Evolutionary conservation across 805 yeast genomes (phyloP).

Genomic region (Metschnikowia borealis): DNA sequence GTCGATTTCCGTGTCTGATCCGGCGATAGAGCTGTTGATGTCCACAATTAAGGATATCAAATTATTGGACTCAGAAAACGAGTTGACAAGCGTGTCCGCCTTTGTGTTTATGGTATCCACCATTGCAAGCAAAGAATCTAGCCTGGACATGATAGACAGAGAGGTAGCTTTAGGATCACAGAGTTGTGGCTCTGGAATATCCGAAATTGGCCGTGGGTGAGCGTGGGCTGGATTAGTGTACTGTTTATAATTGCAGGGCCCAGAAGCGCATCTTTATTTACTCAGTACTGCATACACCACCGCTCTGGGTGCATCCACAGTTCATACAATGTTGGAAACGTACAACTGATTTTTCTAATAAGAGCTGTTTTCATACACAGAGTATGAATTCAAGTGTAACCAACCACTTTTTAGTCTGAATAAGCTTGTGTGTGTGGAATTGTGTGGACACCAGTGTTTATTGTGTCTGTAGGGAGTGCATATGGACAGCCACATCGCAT

Average conservation of each 20-base stretch:
- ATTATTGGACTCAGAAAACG: slow-evolving; percentile 22
- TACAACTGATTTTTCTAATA: no score
- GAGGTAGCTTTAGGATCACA: neutral
- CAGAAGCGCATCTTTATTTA: neutral
- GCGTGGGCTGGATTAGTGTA: neutral
- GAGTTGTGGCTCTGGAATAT: no score
- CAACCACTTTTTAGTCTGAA: no score
- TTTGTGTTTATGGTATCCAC: slow-evolving; percentile 31
- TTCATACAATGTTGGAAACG: no score
- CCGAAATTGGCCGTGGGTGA: neutral
- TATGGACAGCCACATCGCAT: neutral
- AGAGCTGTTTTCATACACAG: no score
- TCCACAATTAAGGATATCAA: slow-evolving; percentile 21
- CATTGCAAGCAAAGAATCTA: slow-evolving; percentile 29
- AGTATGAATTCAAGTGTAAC: no score
- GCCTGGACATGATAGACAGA: slow-evolving; percentile 13
- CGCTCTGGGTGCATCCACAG: no score
- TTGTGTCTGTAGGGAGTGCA: neutral
- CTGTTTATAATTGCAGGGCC: neutral
- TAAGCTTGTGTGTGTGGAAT: no score
- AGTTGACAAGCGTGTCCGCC: slow-evolving; percentile 22
- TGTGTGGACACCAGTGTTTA: no score
- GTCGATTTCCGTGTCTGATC: slow-evolving; percentile 29
- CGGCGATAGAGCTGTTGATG: slow-evolving; percentile 20
- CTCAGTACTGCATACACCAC: neutral